Conservation (phyloP, 768 basidiomycete species). For the Trametes villosa region DNA sequence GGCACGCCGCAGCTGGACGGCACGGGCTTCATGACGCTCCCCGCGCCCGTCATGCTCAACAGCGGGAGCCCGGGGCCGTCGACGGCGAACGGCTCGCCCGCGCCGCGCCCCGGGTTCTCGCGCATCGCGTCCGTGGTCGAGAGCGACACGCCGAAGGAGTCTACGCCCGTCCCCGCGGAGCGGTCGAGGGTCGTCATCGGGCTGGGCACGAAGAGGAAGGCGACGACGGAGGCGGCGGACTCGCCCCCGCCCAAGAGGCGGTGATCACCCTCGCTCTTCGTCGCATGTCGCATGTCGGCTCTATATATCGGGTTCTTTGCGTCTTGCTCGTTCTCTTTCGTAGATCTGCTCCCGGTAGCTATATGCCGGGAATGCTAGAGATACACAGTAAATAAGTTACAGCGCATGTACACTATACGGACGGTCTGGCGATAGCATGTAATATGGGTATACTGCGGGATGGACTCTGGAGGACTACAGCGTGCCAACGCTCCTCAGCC, state of each 20-base stretch:
- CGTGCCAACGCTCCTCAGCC: slow-evolving; percentile 68
- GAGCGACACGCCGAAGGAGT: slow-evolving; percentile 45
- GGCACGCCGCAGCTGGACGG: slow-evolving; percentile 50
- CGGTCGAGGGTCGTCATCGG: slow-evolving; percentile 79
- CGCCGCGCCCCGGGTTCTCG: slow-evolving; percentile 76
- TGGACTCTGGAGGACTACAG: slow-evolving; percentile 46
- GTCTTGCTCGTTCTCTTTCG: background rate
- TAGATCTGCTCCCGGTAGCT: background rate
- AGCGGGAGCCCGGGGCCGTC: slow-evolving; percentile 44
- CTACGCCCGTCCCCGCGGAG: slow-evolving; percentile 65
- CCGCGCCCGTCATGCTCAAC: slow-evolving; percentile 54
- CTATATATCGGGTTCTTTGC: no score
- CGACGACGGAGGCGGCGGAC: slow-evolving; percentile 66
- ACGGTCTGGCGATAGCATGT: slow-evolving; percentile 15
- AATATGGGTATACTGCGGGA: slow-evolving; percentile 8
- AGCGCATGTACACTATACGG: slow-evolving; percentile 25
- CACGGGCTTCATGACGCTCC: slow-evolving; percentile 74
- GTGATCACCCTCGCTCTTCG: background rate
- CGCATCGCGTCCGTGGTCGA: slow-evolving; percentile 66
- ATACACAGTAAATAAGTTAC: slow-evolving; percentile 21
- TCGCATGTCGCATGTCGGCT: no score
- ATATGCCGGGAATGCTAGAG: slow-evolving; percentile 6
- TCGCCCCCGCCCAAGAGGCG: slow-evolving; percentile 67
- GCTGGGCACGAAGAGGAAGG: slow-evolving; percentile 81
- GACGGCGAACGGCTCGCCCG: slow-evolving; percentile 54